These are phyloP conservation scores for Aspergillus arachidicola DNA, from an alignment of 2,329 filamentous ascomycete species.

Conservation along the genomic window DNA sequence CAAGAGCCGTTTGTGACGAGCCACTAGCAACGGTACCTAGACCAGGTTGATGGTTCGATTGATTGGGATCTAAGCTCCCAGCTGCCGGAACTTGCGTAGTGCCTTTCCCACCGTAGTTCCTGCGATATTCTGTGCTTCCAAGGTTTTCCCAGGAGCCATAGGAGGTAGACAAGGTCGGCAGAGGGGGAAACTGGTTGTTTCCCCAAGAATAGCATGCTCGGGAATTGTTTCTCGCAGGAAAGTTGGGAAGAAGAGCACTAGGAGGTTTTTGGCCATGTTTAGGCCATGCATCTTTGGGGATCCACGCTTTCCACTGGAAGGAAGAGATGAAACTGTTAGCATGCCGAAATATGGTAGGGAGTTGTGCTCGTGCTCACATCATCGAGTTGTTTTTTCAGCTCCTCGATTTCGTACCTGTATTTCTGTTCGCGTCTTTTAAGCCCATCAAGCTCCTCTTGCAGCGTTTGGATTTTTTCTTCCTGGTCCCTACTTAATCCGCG, in stretches of 20 bases:
- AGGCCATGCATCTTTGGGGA: background rate
- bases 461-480: background rate
- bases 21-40: background rate
- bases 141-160: background rate
- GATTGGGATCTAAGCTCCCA: background rate
- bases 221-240: background rate
- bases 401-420: background rate
- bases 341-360: background rate
- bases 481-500: background rate
- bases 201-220: background rate
- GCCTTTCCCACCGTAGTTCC: background rate
- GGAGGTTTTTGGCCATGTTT: background rate
- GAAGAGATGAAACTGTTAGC: background rate
- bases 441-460: background rate
- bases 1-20: background rate
- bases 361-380: background rate
- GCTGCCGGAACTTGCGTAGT: background rate
- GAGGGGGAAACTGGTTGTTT: background rate
- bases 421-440: background rate
- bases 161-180: background rate
- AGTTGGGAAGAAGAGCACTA: no score
- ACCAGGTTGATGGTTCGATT: background rate
- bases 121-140: background rate
- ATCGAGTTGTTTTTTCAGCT: background rate
- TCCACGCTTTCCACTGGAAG: background rate